These are phyloP conservation scores for Cordyceps tenuipes DNA, from an alignment of 2,329 filamentous ascomycete species.

Conservation along the genomic window DNA sequence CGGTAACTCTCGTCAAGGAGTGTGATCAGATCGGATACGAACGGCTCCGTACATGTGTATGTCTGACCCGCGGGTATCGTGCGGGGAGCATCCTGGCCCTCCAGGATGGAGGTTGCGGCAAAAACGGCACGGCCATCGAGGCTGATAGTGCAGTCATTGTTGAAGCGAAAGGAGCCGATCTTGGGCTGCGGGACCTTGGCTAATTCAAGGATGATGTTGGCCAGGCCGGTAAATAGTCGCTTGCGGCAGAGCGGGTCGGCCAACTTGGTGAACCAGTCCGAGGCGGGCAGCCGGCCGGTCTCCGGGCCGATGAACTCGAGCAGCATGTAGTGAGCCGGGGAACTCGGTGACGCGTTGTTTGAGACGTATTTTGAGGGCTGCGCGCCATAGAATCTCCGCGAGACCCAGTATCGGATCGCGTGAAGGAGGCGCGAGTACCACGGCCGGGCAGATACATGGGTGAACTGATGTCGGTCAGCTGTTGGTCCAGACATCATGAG, in stretches of 20 bases:
- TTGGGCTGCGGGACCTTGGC: slow-evolving; percentile 19
- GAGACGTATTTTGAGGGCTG: background rate
- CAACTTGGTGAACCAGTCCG: background rate
- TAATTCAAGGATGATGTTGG: background rate
- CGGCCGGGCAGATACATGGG: background rate
- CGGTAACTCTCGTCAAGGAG: slow-evolving; percentile 14
- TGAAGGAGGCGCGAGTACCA: background rate
- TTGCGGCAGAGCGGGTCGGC: background rate
- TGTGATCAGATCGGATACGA: slow-evolving; percentile 18
- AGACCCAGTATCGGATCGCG: background rate
- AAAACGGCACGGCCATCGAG: slow-evolving; percentile 24
- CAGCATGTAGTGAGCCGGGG: background rate
- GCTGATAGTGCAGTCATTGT: slow-evolving; percentile 22
- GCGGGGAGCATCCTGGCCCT: background rate
- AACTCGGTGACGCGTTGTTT: background rate
- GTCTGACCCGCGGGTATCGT: slow-evolving; percentile 15
- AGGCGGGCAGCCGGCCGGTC: background rate
- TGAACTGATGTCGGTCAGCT: background rate
- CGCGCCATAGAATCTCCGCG: background rate
- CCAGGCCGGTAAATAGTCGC: background rate
- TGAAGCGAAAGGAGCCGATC: slow-evolving; percentile 23
- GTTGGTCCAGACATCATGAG: background rate
- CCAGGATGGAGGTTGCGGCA: slow-evolving; percentile 16
- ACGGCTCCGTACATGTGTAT: slow-evolving; percentile 23
- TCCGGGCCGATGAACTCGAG: background rate